A percentile compares a stretch with the other conserved stretches of the same genome.
Evolutionary conservation across 1,284 basidiomycete genomes (phyloP).

Genomic region (Lentinula novae-zelandiae): DNA sequence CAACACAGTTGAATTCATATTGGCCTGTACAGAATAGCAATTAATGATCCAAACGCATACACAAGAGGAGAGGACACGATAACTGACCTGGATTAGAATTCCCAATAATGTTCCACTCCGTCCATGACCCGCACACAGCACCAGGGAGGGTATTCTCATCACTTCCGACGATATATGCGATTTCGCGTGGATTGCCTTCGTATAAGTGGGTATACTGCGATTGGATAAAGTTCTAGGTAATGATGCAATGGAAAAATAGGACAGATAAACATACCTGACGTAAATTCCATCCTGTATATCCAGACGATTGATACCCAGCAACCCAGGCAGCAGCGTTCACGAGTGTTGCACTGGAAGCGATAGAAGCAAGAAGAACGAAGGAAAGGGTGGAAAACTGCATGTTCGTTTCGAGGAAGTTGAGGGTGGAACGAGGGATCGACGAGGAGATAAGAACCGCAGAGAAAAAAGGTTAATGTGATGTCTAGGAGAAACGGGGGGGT

Average conservation of each 20-base stretch:
- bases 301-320: neutral
- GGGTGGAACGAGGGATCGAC: no score
- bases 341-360: neutral
- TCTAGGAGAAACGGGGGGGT: no score
- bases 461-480: no score
- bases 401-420: neutral
- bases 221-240: no score
- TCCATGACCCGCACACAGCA: neutral
- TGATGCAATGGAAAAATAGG: no score
- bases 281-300: neutral
- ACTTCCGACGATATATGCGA: neutral
- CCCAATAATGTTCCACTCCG: neutral
- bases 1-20: neutral
- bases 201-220: neutral
- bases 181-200: neutral
- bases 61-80: no score
- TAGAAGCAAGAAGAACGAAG: neutral
- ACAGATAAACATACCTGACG: neutral
- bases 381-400: neutral
- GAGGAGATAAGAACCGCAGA: no score
- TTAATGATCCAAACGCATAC: neutral
- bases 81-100: neutral
- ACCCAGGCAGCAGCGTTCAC: neutral
- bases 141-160: neutral
- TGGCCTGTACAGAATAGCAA: neutral